phyloP scores from a whole-genome alignment of 768 basidiomycete species.

The Russula vinacea region DNA sequence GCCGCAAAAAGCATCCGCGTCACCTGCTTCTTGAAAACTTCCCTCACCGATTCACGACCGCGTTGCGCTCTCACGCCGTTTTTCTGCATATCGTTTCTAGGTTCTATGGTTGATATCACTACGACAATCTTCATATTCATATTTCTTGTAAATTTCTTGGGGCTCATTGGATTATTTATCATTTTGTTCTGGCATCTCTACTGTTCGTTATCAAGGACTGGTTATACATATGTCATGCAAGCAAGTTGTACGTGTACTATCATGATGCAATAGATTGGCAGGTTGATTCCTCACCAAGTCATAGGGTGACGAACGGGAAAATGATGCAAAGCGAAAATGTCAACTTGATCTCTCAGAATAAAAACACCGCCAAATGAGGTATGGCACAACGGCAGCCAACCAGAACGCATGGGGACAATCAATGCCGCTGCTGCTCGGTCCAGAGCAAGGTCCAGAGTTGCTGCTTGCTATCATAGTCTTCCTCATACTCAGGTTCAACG shows the following conservation, averaged over 20 bases:
- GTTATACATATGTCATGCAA: neutral
- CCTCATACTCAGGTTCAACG: conserved; percentile 33
- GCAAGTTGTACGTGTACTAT: neutral
- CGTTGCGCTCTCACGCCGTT: neutral
- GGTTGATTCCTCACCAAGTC: neutral
- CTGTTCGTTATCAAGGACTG: neutral
- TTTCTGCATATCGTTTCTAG: neutral
- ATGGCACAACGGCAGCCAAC: no score
- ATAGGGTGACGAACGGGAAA: neutral
- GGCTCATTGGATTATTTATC: neutral
- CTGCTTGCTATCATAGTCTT: conserved; percentile 25
- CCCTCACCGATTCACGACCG: neutral
- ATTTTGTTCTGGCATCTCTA: neutral
- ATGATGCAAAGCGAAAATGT: neutral
- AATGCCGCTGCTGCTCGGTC: conserved; percentile 14
- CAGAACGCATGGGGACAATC: no score
- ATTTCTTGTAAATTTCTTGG: neutral
- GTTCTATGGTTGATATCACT: neutral
- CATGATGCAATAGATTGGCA: neutral
- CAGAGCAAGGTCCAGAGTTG: no score
- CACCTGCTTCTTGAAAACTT: neutral
- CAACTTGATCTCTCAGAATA: no score
- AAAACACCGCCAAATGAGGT: no score
- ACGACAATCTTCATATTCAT: no score
- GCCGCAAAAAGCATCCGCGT: neutral